A percentile compares a stretch with the other conserved stretches of the same genome.
Conservation (phyloP, 1,284 basidiomycete genomes). For the Filobasidium uniguttulatum region DNA sequence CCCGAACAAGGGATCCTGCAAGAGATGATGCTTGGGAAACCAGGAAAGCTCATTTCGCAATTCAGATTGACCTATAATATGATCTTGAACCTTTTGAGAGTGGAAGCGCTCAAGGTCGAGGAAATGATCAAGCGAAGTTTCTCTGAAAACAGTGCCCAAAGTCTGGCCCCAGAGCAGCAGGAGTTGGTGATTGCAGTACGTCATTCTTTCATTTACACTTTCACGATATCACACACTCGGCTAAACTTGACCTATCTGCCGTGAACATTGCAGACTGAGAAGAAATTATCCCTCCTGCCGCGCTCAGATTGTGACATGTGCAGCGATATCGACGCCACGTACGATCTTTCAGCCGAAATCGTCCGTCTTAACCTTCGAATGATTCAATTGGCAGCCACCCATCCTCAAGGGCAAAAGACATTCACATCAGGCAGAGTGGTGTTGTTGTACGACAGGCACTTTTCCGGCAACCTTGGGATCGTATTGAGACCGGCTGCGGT, state of each 20-base stretch:
- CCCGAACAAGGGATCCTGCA: conserved; percentile 53
- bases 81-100: conserved; percentile 92
- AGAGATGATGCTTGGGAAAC: conserved; percentile 85
- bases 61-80: conserved; percentile 99
- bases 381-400: conserved; percentile 49
- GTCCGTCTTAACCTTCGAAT: conserved; percentile 54
- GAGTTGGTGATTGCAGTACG: conserved; percentile 65
- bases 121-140: conserved; percentile 99
- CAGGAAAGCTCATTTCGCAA: conserved; percentile 86
- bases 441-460: conserved; percentile 74
- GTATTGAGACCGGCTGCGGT: conserved; percentile 55
- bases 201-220: no score
- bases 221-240: not conserved
- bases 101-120: conserved; percentile 90
- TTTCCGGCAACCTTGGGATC: conserved; percentile 58
- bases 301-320: conserved; percentile 60
- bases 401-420: conserved; percentile 55
- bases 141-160: conserved; percentile 92
- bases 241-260: conserved; percentile 2
- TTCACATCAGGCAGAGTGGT: conserved; percentile 66
- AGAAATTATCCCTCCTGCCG: conserved; percentile 49
- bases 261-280: conserved; percentile 57
- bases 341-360: conserved; percentile 59
- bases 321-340: conserved; percentile 58
- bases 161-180: conserved; percentile 84